Percentiles rank a stretch among this genome's conserved stretches.
Conservation (phyloP, 805 yeast species). For the Saccharomycopsis vini region DNA sequence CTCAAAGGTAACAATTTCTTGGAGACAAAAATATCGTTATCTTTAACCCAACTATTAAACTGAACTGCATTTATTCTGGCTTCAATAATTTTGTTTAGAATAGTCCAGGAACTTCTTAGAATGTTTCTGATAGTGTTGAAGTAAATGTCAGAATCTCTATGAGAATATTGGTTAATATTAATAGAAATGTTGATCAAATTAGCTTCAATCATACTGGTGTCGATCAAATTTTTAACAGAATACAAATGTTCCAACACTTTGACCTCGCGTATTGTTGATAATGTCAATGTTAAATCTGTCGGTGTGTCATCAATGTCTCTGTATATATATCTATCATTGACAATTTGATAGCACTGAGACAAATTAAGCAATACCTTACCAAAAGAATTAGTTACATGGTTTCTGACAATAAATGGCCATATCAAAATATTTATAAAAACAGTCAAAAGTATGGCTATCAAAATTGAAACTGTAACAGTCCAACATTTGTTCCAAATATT, state of each 20-base stretch:
- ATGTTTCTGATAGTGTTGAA: constrained; percentile 25
- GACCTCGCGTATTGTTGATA: constrained; percentile 39
- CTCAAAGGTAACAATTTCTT: constrained; percentile 34
- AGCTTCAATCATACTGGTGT: constrained; percentile 9
- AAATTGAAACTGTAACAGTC: constrained; percentile 31
- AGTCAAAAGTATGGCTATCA: constrained; percentile 32
- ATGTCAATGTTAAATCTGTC: constrained; percentile 34
- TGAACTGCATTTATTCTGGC: constrained; percentile 41
- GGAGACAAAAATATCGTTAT: constrained; percentile 30
- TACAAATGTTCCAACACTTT: constrained; percentile 36
- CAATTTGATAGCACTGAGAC: constrained; percentile 38
- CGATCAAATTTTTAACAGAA: constrained; percentile 32
- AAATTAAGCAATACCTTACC: constrained; percentile 34
- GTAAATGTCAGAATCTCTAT: background rate
- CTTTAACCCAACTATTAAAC: constrained; percentile 39
- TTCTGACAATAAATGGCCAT: constrained; percentile 41
- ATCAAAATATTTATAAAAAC: constrained; percentile 35
- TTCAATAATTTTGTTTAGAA: constrained; percentile 37
- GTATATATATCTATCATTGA: constrained; percentile 40
- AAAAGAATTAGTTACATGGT: constrained; percentile 32
- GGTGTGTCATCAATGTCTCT: constrained; percentile 40
- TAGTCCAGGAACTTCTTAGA: constrained; percentile 30
- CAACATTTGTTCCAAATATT: constrained; percentile 32
- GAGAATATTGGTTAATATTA: constrained; percentile 2
- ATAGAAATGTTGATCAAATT: constrained; percentile 7